Base-by-base conservation (phyloP, 805 yeast genomes). In the Geotrichum ghanense region DNA sequence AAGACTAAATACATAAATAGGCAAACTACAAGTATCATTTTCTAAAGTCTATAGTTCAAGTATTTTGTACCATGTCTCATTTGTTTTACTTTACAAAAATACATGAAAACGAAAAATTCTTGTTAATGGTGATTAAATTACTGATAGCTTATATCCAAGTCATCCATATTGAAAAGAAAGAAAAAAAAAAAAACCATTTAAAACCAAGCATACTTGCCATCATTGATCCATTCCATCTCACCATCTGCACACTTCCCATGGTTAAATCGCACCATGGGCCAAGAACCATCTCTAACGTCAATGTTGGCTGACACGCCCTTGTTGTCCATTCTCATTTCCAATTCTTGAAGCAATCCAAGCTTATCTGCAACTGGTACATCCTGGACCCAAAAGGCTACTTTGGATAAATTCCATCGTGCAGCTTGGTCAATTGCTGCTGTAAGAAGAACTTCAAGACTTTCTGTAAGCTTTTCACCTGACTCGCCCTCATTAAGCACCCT, bases 191-290 rank as follows among this genome's bases (percentile, higher is more conserved):
- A 22, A 25, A 20, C 22, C n/a, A 22, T 17, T 48, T 48, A 73
- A 53, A 72, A 73, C 78, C 78, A 73, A 41, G 72, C 66, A 58
- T 70, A 73, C 52, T 72, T 72, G 12, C 72, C 66, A 46, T 71
- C 70, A 48, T 64, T 58, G 20, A 59, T 69, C 78, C 78, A 73
- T 2, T 56, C 45, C 22, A 61, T 51, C 10, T 53, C 45, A 1
- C 54, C 56, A 1, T 53, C 50, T 2, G 17, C 45, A 1, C 17
- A 4, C 23, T 20, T 21, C 25, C 51, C 60, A 12, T 49, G 47
- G 19, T 64, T 61, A 23, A 64, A 58, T 2, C 60, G 44, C 50
- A 68, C 65, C 43, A 71, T 60, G 1, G 75, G 75, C 50, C 74
- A 50, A n/a, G 58, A 55, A 6, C 47, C 50, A 2, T 43, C 43